Evolutionary conservation across 371 early-diverging fungal genomes (phyloP).

Genomic region (Smittium culicis): DNA sequence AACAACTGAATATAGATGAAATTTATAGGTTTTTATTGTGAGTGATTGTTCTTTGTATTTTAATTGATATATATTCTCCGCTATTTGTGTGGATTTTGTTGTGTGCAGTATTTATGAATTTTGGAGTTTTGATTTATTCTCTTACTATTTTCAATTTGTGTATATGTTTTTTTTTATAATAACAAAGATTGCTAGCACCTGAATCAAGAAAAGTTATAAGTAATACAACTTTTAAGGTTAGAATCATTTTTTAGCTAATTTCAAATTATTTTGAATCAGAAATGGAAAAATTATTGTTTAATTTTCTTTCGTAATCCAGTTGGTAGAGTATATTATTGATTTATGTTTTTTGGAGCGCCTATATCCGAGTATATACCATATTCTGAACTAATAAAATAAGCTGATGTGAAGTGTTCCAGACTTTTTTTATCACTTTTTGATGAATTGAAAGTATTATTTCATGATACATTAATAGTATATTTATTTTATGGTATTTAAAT

Average conservation of each 20-base stretch:
- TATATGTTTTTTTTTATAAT: neutral
- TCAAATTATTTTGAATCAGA: neutral
- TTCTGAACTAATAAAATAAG: neutral
- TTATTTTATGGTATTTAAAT: neutral
- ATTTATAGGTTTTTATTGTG: neutral
- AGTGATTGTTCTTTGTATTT: neutral
- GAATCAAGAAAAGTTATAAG: neutral
- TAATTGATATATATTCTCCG: neutral
- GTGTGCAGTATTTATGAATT: neutral
- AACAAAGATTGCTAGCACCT: neutral
- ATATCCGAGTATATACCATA: neutral
- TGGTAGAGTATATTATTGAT: neutral
- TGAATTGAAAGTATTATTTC: neutral
- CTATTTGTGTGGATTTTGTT: neutral
- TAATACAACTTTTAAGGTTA: neutral
- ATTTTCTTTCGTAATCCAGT: neutral
- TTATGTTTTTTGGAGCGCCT: neutral
- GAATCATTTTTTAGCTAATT: neutral
- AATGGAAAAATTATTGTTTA: neutral
- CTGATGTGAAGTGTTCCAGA: neutral
- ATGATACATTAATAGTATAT: neutral
- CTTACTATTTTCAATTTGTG: neutral
- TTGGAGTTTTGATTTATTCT: neutral
- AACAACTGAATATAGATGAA: neutral
- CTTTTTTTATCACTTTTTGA: neutral